Evolutionary conservation across 1,284 basidiomycete genomes (phyloP), one percentile per base, ranked within the genome.

Genomic region (Malassezia sympodialis): DNA sequence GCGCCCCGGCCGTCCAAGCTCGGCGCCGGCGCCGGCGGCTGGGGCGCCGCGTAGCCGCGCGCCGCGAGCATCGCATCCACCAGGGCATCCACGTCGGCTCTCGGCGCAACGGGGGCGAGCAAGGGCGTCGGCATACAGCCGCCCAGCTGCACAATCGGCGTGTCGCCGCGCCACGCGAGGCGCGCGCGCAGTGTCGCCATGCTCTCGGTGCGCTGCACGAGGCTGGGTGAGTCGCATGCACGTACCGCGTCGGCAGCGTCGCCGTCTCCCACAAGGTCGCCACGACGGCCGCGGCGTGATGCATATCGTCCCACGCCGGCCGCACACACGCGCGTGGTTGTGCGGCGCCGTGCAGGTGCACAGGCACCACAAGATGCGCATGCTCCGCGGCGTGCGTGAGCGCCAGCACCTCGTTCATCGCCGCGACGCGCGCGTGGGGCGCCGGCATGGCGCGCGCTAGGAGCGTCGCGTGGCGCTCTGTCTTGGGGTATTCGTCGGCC

Each of bases 111-210:
- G 0, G 61, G 56, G 5, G 58, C 59, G 2, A 70, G 62, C 17
- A 63, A 61, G 1, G 69, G 62, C n/a, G 61, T 55, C 5, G 71
- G 71, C 0, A 72, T 2, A 19, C 59, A 61, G 10, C 69, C 70
- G 8, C 64, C 66, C 5, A 73, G 59, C 44, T 62, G 59, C 7
- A 63, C 65, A 10, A 73, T 43, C 37, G 61, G 65, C 11, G 71
- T 72, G 54, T 72, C 67, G 6, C 51, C 53, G 0, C 68, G 59
- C 71, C 71, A 73, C 42, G 70, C 66, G 14, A 73, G 55, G 2
- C 63, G 66, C 10, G 57, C 47, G 11, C 58, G 49, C 26, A 73
- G 54, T 15, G 58, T 53, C 3, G 51, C 31, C 23, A 66, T 53
- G n/a, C 65, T 58, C 31, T 67, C 62, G n/a, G 52, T 31, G 10